phyloP scores from a whole-genome alignment of 176 grass and related monocot species.

The Carex littledalei region DNA sequence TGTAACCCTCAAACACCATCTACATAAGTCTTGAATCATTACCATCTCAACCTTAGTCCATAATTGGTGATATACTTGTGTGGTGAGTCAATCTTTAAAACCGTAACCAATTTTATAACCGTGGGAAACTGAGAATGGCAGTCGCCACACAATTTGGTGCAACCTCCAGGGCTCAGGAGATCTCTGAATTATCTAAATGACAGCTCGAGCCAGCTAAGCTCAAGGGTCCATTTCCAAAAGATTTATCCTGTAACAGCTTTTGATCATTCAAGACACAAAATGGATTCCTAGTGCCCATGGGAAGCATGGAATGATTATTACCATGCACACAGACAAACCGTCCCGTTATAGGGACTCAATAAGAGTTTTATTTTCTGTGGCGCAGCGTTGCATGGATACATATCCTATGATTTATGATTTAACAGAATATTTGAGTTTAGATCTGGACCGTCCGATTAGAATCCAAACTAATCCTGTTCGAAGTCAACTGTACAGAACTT shows the following conservation, averaged over 20 bases:
- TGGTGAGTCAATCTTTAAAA: not conserved
- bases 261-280: constrained; percentile 13
- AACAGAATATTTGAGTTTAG: too few species aligned
- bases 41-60: not conserved
- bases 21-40: not conserved
- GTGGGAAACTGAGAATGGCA: not conserved
- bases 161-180: not conserved
- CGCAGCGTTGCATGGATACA: too few species aligned
- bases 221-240: constrained; percentile 1
- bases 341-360: not conserved
- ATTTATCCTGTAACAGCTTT: not conserved
- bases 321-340: not conserved
- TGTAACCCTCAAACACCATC: not conserved
- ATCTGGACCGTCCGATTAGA: too few species aligned
- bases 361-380: too few species aligned
- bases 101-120: not conserved
- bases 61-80: not conserved
- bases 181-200: not conserved
- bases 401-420: too few species aligned
- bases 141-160: not conserved
- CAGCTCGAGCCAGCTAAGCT: constrained; percentile 22
- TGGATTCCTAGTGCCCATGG: not conserved
- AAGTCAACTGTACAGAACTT: too few species aligned
- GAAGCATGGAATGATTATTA: constrained; percentile 1
- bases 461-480: too few species aligned